Percentiles rank a stretch among this genome's conserved stretches.
These are phyloP conservation scores for Diplocarpon mali DNA, from an alignment of 2,329 filamentous ascomycete genomes.

Conservation along the genomic window DNA sequence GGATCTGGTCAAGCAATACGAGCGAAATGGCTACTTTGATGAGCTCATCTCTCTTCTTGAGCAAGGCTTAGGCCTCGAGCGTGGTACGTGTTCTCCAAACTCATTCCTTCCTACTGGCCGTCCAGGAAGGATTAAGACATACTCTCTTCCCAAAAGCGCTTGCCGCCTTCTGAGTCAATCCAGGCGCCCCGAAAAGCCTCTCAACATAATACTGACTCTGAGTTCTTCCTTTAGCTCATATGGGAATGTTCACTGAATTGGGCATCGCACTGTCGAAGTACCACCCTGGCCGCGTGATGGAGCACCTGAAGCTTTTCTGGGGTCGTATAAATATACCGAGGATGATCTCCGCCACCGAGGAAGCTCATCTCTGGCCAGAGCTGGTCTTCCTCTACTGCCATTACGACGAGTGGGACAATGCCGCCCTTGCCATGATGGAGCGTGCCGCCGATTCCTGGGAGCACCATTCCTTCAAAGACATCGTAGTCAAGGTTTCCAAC, in stretches of 20 bases:
- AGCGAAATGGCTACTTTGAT: conserved; percentile 94
- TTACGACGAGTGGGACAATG: conserved; percentile 97
- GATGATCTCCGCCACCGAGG: conserved; percentile 87
- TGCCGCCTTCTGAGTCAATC: too few relatives aligned
- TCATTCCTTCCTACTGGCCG: neutral
- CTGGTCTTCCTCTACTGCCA: conserved; percentile 96
- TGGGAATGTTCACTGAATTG: conserved; percentile 93
- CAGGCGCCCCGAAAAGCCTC: too few relatives aligned
- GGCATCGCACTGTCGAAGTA: conserved; percentile 91
- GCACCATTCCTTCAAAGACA: conserved; percentile 99
- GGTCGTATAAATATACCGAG: conserved; percentile 95
- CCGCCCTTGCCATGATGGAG: conserved; percentile 94
- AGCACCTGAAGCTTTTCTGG: conserved; percentile 98
- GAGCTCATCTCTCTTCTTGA: conserved; percentile 92
- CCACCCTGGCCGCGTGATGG: conserved; percentile 92
- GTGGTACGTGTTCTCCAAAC: conserved; percentile 7
- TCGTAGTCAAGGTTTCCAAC: conserved; percentile 93
- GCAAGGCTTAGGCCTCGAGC: conserved; percentile 83
- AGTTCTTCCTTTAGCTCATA: conserved; percentile 40
- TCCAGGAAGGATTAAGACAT: too few relatives aligned
- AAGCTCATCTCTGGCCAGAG: conserved; percentile 94
- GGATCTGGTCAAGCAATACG: conserved; percentile 90
- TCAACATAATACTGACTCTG: neutral
- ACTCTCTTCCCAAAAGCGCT: too few relatives aligned
- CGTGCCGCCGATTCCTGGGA: conserved; percentile 96